Percentiles rank a stretch among this genome's conserved stretches.
These are phyloP conservation scores for Sporothrix mexicana DNA, from an alignment of 2,329 filamentous ascomycete species.

Conservation along the genomic window DNA sequence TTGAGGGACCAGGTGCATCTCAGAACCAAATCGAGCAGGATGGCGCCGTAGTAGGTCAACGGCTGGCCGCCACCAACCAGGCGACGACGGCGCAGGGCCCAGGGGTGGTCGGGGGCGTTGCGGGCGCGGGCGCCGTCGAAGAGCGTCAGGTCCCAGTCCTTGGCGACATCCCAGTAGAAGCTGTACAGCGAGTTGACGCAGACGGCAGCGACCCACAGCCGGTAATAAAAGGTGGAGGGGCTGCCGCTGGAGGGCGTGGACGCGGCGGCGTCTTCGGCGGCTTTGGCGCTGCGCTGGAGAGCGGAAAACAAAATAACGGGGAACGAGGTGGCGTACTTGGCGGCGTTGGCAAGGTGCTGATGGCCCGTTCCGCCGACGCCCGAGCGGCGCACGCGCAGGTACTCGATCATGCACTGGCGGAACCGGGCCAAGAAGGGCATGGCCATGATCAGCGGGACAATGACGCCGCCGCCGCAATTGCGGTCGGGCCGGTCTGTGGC, in stretches of 20 bases:
- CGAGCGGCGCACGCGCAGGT: constrained; percentile 67
- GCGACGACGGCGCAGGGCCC: constrained; percentile 75
- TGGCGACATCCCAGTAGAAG: constrained; percentile 98
- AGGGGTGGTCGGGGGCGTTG: constrained; percentile 69
- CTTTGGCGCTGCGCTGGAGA: constrained; percentile 67
- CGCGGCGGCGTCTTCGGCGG: constrained; percentile 42
- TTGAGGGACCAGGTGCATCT: constrained; percentile 93
- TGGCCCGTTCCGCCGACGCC: constrained; percentile 70
- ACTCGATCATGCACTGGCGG: constrained; percentile 91
- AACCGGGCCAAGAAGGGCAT: constrained; percentile 85
- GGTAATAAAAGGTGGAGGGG: constrained; percentile 53
- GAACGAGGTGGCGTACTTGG: constrained; percentile 94
- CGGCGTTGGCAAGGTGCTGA: constrained; percentile 88
- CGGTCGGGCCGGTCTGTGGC: constrained; percentile 83
- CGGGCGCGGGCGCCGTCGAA: constrained; percentile 66
- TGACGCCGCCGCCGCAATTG: constrained; percentile 75
- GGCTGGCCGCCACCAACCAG: constrained; percentile 67
- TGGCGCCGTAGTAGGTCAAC: constrained; percentile 80
- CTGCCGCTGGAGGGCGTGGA: constrained; percentile 37
- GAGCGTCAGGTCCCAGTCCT: constrained; percentile 94
- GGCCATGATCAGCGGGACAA: constrained; percentile 84
- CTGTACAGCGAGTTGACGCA: constrained; percentile 87
- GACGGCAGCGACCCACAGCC: constrained; percentile 72
- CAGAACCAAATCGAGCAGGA: constrained; percentile 77
- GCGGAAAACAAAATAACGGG: constrained; percentile 85